Evolutionary conservation across 306 rosid genomes (phyloP).

Genomic region (Dryas alaskensis): DNA sequence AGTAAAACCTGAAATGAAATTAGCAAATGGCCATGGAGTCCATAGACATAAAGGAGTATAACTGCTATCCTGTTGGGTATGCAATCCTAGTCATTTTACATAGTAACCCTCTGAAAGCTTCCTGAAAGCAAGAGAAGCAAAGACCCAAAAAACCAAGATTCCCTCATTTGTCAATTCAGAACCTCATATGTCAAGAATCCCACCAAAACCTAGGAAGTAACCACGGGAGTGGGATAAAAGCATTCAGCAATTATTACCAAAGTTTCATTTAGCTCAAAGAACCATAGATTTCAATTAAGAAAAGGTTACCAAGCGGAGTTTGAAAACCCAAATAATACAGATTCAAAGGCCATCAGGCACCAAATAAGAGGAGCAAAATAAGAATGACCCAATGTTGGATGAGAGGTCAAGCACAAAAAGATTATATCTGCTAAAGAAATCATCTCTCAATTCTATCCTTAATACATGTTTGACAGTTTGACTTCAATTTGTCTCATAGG

Average conservation of each 20-base stretch:
- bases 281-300: background rate
- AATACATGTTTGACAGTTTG: background rate
- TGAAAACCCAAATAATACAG: background rate
- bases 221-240: background rate
- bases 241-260: background rate
- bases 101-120: background rate
- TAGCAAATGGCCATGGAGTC: background rate
- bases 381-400: background rate
- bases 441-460: background rate
- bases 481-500: background rate
- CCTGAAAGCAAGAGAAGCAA: constrained; percentile 1
- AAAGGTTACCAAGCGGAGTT: background rate
- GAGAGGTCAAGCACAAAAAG: background rate
- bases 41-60: background rate
- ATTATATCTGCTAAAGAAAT: background rate
- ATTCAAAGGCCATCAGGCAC: background rate
- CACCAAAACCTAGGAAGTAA: background rate
- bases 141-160: constrained; percentile 6
- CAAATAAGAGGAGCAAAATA: constrained; percentile 5
- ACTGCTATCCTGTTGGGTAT: background rate
- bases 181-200: background rate
- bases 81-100: background rate
- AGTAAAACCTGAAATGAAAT: background rate
- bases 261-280: background rate
- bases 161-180: background rate